These are phyloP conservation scores for Wolfiporia cocos DNA, from an alignment of 1,284 basidiomycete genomes.

Conservation along the genomic window DNA sequence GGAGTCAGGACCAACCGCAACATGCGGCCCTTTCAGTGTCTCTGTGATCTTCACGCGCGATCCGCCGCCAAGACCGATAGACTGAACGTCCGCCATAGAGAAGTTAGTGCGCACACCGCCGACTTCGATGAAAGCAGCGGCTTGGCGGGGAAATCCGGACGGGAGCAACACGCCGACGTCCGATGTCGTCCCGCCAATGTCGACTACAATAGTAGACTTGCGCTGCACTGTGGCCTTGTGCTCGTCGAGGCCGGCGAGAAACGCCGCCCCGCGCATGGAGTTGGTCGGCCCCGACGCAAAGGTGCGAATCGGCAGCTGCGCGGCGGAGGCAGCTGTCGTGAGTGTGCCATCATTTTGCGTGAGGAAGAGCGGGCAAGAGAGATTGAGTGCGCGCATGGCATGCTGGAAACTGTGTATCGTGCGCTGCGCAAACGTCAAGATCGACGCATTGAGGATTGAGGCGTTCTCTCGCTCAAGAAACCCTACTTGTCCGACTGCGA, in stretches of 20 bases:
- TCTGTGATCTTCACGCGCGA: conserved; percentile 35
- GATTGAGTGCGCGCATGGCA: conserved; percentile 38
- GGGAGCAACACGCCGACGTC: conserved; percentile 46
- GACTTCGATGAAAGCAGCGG: conserved; percentile 41
- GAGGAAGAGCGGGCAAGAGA: conserved; percentile 48
- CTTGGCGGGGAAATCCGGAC: conserved; percentile 46
- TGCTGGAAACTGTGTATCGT: conserved; percentile 46
- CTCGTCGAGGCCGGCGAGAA: conserved; percentile 39
- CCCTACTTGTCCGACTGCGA: conserved; percentile 45
- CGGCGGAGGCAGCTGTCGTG: conserved; percentile 42
- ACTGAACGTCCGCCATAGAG: conserved; percentile 44
- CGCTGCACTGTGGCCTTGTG: conserved; percentile 19
- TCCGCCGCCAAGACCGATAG: conserved; percentile 51
- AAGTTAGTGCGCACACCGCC: conserved; percentile 38
- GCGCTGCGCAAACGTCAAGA: conserved; percentile 42
- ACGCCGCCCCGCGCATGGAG: conserved; percentile 56
- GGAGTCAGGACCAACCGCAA: conserved; percentile 50
- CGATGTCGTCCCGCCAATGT: conserved; percentile 53
- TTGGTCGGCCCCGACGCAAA: conserved; percentile 58
- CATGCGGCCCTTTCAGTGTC: conserved; percentile 19
- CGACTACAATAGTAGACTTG: conserved; percentile 46
- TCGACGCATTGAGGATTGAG: conserved; percentile 53
- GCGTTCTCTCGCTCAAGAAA: conserved; percentile 60
- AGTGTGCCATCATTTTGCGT: conserved; percentile 58
- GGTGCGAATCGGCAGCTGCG: conserved; percentile 53